Percentiles rank a stretch among this genome's conserved stretches.
Evolutionary conservation across 257 asterid species (phyloP).

Genomic region (Asclepias syriaca): DNA sequence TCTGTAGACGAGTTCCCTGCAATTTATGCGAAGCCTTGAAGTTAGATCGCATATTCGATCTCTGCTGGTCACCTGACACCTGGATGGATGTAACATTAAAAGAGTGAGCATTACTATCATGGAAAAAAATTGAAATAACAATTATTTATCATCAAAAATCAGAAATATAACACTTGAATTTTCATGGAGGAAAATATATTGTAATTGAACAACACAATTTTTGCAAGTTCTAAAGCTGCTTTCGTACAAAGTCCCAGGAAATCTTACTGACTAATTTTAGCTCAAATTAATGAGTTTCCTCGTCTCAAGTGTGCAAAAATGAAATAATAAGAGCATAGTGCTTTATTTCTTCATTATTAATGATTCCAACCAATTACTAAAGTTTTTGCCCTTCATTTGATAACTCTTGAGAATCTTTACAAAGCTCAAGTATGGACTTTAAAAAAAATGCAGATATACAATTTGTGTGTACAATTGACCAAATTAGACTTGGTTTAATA

Average conservation of each 20-base stretch:
- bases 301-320: no score
- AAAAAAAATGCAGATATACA: not conserved
- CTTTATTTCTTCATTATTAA: not conserved
- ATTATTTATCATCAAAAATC: not conserved
- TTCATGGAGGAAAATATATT: not conserved
- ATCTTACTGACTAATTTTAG: not conserved
- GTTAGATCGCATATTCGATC: conserved; percentile 48
- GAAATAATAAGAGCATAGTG: not conserved
- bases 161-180: not conserved
- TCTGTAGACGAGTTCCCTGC: conserved; percentile 42
- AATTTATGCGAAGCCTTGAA: conserved; percentile 51
- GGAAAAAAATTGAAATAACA: not conserved
- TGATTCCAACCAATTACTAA: not conserved
- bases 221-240: not conserved
- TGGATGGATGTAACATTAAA: conserved; percentile 25
- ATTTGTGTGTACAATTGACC: not conserved
- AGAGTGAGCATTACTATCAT: conserved; percentile 7
- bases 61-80: conserved; percentile 56
- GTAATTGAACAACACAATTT: not conserved
- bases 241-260: not conserved
- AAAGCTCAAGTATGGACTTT: not conserved
- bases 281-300: no score
- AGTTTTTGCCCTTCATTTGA: not conserved
- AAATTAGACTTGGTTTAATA: not conserved
- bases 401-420: not conserved